phyloP scores from a whole-genome alignment of 2,329 filamentous ascomycete species.

The Massarina eburnea region DNA sequence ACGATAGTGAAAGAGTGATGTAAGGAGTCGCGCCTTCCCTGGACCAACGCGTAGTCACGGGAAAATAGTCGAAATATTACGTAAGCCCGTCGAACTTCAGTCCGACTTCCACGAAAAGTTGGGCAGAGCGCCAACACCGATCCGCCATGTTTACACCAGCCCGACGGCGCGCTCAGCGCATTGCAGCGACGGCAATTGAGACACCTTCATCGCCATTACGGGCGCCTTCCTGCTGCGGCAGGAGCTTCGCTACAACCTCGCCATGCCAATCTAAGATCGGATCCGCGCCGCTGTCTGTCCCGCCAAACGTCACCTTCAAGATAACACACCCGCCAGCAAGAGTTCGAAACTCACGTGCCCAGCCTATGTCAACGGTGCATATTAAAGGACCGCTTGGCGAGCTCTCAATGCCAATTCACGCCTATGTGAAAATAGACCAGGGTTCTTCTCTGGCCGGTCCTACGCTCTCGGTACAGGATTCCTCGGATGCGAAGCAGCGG shows the following conservation, averaged over 20 bases:
- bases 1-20: not conserved
- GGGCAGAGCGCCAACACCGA: constrained; percentile 11
- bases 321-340: constrained; percentile 65
- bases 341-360: constrained; percentile 61
- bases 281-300: constrained; percentile 56
- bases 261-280: constrained; percentile 79
- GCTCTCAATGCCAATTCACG: constrained; percentile 75
- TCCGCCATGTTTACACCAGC: constrained; percentile 65
- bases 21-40: not conserved
- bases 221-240: constrained; percentile 39
- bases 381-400: constrained; percentile 81
- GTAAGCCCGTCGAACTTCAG: constrained; percentile 1
- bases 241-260: constrained; percentile 72
- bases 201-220: constrained; percentile 63
- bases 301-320: constrained; percentile 65
- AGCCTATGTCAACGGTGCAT: constrained; percentile 67
- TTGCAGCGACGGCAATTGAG: constrained; percentile 49
- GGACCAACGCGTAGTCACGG: constrained; percentile 8
- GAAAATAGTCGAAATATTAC: constrained; percentile 7
- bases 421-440: constrained; percentile 72
- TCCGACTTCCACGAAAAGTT: constrained; percentile 27
- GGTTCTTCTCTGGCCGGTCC: constrained; percentile 66
- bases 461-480: constrained; percentile 69
- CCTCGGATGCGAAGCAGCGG: constrained; percentile 70
- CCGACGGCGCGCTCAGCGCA: constrained; percentile 59